Evolutionary conservation across 805 yeast genomes (phyloP).

Genomic region (Wickerhamiella domercqiae): DNA sequence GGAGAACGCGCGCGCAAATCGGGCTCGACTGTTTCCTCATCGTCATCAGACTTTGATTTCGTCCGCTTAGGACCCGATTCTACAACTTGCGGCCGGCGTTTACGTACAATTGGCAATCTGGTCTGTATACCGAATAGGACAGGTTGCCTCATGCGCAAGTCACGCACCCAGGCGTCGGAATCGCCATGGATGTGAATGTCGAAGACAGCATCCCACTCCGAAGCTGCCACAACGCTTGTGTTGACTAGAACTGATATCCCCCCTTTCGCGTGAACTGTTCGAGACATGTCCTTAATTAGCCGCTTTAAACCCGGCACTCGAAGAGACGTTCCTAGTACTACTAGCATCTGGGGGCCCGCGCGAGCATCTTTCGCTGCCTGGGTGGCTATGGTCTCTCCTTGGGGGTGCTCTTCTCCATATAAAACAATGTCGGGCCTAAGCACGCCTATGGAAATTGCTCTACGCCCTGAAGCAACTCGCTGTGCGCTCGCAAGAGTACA

Average conservation of each 20-base stretch:
- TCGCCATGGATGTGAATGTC: constrained; percentile 71
- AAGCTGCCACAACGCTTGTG: constrained; percentile 39
- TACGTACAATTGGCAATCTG: constrained; percentile 9
- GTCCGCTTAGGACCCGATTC: too few relatives aligned
- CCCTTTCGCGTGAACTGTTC: constrained; percentile 52
- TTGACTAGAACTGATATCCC: constrained; percentile 71
- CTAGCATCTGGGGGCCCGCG: constrained; percentile 52
- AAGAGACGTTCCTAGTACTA: constrained; percentile 88
- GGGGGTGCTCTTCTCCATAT: constrained; percentile 90
- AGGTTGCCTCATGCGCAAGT: constrained; percentile 40
- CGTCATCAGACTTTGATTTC: too few relatives aligned
- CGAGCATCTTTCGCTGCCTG: constrained; percentile 51
- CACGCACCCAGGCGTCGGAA: constrained; percentile 66
- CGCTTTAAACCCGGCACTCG: constrained; percentile 81
- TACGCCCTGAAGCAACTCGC: constrained; percentile 52
- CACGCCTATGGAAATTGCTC: constrained; percentile 45
- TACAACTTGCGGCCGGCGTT: too few relatives aligned
- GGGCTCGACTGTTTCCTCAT: too few relatives aligned
- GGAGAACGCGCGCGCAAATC: too few relatives aligned
- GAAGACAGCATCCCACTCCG: constrained; percentile 53
- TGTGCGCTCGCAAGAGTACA: constrained; percentile 45
- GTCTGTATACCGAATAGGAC: constrained; percentile 43
- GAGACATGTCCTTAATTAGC: constrained; percentile 54
- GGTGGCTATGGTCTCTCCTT: constrained; percentile 59
- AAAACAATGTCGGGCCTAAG: constrained; percentile 80